phyloP scores from a whole-genome alignment of 78 protist genomes.

The Dictyostelium firmibasis region DNA sequence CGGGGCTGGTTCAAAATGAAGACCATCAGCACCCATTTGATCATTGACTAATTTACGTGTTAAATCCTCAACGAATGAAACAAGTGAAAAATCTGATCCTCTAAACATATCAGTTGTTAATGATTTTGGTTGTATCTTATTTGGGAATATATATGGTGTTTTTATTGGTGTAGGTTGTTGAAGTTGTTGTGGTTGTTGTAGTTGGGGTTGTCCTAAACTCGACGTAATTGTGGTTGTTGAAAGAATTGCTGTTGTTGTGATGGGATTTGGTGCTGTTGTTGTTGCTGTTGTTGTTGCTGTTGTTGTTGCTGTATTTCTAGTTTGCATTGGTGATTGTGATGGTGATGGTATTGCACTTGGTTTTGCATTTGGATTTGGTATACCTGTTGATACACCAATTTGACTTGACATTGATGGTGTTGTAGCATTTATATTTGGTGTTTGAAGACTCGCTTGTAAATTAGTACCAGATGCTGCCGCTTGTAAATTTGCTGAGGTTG shows the following conservation, averaged over 20 bases:
- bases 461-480: background rate
- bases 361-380: background rate
- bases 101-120: conserved; percentile 59
- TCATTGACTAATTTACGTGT: conserved; percentile 56
- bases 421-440: background rate
- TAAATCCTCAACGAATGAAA: conserved; percentile 51
- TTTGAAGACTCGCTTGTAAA: background rate
- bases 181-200: background rate
- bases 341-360: conserved; percentile 13
- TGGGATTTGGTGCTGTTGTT: background rate
- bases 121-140: conserved; percentile 22
- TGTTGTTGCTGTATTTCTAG: background rate
- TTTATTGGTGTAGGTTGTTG: background rate
- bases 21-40: conserved; percentile 38
- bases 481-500: background rate
- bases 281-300: background rate
- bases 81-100: conserved; percentile 44
- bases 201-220: background rate
- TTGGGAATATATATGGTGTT: conserved; percentile 9
- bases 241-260: background rate
- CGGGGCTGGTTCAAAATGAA: conserved; percentile 60
- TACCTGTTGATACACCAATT: background rate
- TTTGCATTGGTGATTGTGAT: conserved; percentile 20
- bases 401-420: background rate
- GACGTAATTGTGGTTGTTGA: background rate